Conservation (phyloP, 106 monocot genomes). For the Dendrobium huoshanense region DNA sequence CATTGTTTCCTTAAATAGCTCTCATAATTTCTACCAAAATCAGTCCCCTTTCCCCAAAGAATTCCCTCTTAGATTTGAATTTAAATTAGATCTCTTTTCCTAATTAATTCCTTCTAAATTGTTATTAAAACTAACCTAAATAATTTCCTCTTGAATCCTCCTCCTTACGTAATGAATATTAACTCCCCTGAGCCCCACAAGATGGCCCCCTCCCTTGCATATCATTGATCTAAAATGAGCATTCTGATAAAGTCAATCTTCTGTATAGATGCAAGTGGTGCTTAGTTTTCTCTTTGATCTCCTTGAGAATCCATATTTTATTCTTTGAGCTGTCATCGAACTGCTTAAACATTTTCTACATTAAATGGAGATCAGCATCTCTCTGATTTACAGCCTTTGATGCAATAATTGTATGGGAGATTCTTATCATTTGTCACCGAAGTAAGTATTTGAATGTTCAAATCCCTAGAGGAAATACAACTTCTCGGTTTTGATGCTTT, state of each 20-base stretch:
- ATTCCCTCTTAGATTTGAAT: no score
- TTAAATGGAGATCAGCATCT: slow-evolving; percentile 59
- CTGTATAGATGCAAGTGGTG: slow-evolving; percentile 40
- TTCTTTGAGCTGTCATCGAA: background rate
- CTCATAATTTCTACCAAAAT: no score
- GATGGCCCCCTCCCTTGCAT: no score
- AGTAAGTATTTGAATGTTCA: slow-evolving; percentile 32
- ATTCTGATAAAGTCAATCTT: slow-evolving; percentile 48
- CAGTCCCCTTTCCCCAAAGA: no score
- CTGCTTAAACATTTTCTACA: slow-evolving; percentile 48
- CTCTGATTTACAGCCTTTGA: slow-evolving; percentile 33
- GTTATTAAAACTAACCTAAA: no score
- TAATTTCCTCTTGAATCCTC: no score
- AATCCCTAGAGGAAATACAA: slow-evolving; percentile 40
- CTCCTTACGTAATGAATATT: no score
- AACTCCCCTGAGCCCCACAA: no score
- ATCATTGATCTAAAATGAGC: slow-evolving; percentile 37
- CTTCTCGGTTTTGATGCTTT: slow-evolving; percentile 34
- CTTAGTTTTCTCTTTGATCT: slow-evolving; percentile 25
- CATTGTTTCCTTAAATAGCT: no score
- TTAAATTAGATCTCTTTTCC: no score
- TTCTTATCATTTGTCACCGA: background rate
- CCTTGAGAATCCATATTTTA: slow-evolving; percentile 17
- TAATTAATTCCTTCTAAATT: no score
- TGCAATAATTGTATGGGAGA: slow-evolving; percentile 1